Conservation (phyloP, 805 yeast genomes). For the Saccharomycopsis schoenii region DNA sequence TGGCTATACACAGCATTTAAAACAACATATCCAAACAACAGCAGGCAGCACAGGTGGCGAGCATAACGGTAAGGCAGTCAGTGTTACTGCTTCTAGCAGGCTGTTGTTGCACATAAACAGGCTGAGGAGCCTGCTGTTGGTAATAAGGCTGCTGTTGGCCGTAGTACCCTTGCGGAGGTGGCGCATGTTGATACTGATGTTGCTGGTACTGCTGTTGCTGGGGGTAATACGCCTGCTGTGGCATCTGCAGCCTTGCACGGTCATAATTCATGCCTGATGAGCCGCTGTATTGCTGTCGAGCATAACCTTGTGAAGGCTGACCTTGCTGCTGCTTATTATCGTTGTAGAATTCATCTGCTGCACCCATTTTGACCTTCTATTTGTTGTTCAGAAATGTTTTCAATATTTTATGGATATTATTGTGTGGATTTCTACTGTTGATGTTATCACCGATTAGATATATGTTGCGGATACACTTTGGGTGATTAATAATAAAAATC, state of each 20-base stretch:
- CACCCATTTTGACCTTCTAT: neutral
- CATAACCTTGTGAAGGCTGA: constrained; percentile 8
- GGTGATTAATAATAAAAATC: too few species aligned
- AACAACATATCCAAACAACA: constrained; percentile 15
- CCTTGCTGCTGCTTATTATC: constrained; percentile 7
- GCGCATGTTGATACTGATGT: constrained; percentile 6
- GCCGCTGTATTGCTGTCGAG: neutral
- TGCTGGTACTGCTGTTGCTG: constrained; percentile 7
- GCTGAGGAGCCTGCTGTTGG: constrained; percentile 7
- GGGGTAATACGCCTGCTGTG: constrained; percentile 4
- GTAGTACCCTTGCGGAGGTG: constrained; percentile 3
- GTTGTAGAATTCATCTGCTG: constrained; percentile 10
- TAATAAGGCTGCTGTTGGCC: neutral
- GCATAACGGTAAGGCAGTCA: constrained; percentile 14
- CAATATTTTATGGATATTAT: neutral
- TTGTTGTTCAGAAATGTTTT: neutral
- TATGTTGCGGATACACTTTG: too few species aligned
- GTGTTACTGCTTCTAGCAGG: constrained; percentile 1
- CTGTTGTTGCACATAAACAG: constrained; percentile 12
- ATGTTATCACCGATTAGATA: too few species aligned
- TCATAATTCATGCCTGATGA: constrained; percentile 1
- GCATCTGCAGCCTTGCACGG: neutral
- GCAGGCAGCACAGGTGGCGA: constrained; percentile 18
- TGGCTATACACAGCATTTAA: too few species aligned
- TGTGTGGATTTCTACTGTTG: neutral